phyloP scores from a whole-genome alignment of 805 yeast genomes.

The Sungouiozyma intestinalis region DNA sequence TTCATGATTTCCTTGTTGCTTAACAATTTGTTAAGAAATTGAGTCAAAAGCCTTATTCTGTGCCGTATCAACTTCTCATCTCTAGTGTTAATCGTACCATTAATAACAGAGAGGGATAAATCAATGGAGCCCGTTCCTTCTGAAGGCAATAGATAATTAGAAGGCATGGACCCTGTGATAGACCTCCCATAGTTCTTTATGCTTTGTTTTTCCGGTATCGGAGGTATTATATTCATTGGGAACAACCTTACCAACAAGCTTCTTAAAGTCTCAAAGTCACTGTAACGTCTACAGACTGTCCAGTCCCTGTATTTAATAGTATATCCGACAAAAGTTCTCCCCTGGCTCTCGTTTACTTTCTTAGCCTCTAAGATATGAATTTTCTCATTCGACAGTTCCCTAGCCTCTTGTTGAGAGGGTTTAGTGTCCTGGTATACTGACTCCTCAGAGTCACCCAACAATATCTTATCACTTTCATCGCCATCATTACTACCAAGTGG shows the following conservation, averaged over 20 bases:
- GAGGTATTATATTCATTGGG: constrained; percentile 79
- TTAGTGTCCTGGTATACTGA: background rate
- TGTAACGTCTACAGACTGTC: constrained; percentile 68
- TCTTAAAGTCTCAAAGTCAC: constrained; percentile 82
- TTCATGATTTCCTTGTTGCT: constrained; percentile 20
- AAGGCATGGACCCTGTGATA: constrained; percentile 18
- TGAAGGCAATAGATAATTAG: constrained; percentile 22
- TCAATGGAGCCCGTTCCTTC: constrained; percentile 25
- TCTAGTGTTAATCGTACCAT: constrained; percentile 20
- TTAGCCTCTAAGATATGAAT: constrained; percentile 24
- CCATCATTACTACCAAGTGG: background rate
- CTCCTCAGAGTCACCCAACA: background rate
- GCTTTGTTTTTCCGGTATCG: constrained; percentile 79
- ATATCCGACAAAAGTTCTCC: constrained; percentile 47
- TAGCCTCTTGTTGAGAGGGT: no score
- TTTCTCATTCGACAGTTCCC: background rate
- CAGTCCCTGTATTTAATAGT: constrained; percentile 49
- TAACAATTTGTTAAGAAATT: constrained; percentile 25
- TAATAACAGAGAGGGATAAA: constrained; percentile 22
- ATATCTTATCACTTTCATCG: background rate
- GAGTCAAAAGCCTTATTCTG: constrained; percentile 26
- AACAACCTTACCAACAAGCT: constrained; percentile 58
- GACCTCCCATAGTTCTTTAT: constrained; percentile 26
- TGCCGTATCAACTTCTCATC: constrained; percentile 29
- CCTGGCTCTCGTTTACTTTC: constrained; percentile 26